Base-by-base conservation (phyloP, 163 green algal genomes). In the Coccomyxa subellipsoidea region DNA sequence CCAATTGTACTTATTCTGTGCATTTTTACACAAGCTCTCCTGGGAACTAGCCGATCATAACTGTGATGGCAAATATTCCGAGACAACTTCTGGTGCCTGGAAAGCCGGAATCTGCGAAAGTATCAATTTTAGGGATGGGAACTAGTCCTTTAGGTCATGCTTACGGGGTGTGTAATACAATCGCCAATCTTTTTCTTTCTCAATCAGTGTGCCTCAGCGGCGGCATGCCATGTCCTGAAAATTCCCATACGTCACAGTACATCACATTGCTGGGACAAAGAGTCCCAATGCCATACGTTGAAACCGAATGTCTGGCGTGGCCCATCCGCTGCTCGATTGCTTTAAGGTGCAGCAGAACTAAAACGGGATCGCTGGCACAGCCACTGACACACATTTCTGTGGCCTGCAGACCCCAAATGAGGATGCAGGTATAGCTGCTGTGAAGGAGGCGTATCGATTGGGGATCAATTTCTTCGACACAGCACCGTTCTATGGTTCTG, bases 401-500 rank as follows among this genome's bases (percentile, higher is more conserved):
- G 36, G 76, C 9, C 32, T 76, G 54, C 81, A 88, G 81, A 72
- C 53, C 10, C 38, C 80, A n/a, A 86, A 95, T 37, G 92, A 97
- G 40, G 84, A 89, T 0, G 90, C 88, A 7, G 93, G 85, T 35
- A 86, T 94, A 0, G 79, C 72, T 23, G 85, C 93, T 1, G 95
- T 99, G 27, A 90, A 95, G 32, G 88, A 92, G 31, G 96, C 96
- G 0, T 94, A 96, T 54, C 70, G 87, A 0, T 82, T 89, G 2
- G 96, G 96, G 80, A 95, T 99, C 82, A 99, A 99, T 85, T 95
- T 98, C 25, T 98, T 98, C 69, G 96, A 99, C 88, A 97, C 95
- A 0, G 97, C 94, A 0, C 96, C 96, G 0, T 98, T 94, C 76
- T 99, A 99, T 81, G 96, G 94, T 10, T 69, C 80, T 35, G 71